Evolutionary conservation across 2,329 filamentous ascomycete species (phyloP), one percentile per base, ranked within the genome.

Genomic region (Phoma sp.): DNA sequence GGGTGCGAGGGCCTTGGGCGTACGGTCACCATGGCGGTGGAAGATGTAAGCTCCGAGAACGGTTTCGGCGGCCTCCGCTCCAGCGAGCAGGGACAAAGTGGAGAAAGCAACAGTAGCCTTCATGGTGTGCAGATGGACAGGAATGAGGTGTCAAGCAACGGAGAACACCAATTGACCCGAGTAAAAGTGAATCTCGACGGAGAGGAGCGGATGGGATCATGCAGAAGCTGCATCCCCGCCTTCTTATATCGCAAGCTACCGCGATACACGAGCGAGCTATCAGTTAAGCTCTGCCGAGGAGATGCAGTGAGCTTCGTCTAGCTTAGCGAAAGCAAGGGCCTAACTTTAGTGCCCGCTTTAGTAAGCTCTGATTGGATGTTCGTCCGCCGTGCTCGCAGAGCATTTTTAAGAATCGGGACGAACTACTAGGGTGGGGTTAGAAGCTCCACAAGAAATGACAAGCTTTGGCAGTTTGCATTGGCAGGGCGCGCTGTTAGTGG

Each of bases 21-120:
- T 93, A 50, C 93, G 87, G 75, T 97, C 93, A 53, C 93, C 93
- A 78, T 97, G 93, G 38, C 93, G 89, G 65, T 91, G 87, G 80
- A 96, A 96, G 76, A 96, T 87, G 75, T 93, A 95, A 38, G 88
- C 87, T 46, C 92, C 92, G 14, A 96, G 81, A 23, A 95, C 81
- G 0, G 87, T 90, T 78, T 96, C 90, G 51, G 71, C 72, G 23
- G 72, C 71, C 21, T 69, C 62, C 33, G 63, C 59, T 26, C 65
- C 63, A 33, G 66, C 56, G 25, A 71, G 60, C 53, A 71, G 37
- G 11, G 65, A 64, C 17, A 74, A 61, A 32, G 64, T 57, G 43
- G 68, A 60, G 28, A 54, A 40, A 29, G 51, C 51, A 43, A 69
- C 37, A 26, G 60, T 48, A 40, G 60, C 55, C 58, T 71, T 71